A percentile compares a stretch with the other conserved stretches of the same genome.
phyloP scores from a whole-genome alignment of 495 filamentous ascomycete genomes.

The Collariella sp. region DNA sequence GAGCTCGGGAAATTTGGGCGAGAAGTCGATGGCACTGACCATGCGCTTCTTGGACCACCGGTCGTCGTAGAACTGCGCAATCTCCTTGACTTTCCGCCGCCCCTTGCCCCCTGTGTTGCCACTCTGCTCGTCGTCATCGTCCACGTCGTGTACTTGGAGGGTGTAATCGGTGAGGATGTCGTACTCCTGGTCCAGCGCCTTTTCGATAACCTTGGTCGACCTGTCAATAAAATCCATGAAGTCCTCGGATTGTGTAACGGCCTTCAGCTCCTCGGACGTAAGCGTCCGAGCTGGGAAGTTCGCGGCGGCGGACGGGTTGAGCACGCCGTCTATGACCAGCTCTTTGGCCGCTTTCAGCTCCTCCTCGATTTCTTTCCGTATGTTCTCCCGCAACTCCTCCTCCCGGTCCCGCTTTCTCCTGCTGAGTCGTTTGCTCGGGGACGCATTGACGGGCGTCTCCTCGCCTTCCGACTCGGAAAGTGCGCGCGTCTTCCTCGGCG shows the following conservation, averaged over 20 bases:
- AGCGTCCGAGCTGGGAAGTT: conserved; percentile 77
- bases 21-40: conserved; percentile 88
- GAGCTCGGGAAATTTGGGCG: conserved; percentile 89
- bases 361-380: conserved; percentile 85
- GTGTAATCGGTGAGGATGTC: conserved; percentile 94
- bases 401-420: conserved; percentile 70
- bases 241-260: conserved; percentile 83
- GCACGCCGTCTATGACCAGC: conserved; percentile 43
- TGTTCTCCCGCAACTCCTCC: conserved; percentile 76
- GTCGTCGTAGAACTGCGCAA: conserved; percentile 89
- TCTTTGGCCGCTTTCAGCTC: conserved; percentile 67
- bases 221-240: conserved; percentile 93
- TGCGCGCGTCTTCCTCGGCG: conserved; percentile 41
- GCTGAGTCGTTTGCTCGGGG: conserved; percentile 59
- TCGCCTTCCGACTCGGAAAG: conserved; percentile 53
- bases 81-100: conserved; percentile 71
- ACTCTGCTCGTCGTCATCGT: conserved; percentile 78
- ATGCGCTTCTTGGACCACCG: conserved; percentile 95
- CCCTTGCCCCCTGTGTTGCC: conserved; percentile 62
- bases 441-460: conserved; percentile 37
- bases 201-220: conserved; percentile 94
- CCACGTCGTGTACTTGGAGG: conserved; percentile 58
- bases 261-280: conserved; percentile 77
- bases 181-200: conserved; percentile 84
- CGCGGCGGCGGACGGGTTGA: conserved; percentile 34